phyloP scores from a whole-genome alignment of 2,329 filamentous ascomycete species.

The Cladophialophora immunda region DNA sequence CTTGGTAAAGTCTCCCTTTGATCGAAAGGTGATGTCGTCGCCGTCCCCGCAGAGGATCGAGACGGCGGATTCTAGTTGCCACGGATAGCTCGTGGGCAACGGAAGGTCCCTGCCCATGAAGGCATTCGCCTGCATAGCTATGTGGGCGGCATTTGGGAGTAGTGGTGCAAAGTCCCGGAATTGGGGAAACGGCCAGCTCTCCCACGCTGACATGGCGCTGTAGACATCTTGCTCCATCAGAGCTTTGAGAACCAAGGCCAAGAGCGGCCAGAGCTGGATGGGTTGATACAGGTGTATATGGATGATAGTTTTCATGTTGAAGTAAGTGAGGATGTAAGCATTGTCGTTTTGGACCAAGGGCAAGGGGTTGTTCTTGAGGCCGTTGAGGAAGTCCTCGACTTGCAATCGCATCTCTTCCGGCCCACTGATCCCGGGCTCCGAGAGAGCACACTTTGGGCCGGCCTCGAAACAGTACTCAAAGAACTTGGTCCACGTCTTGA shows the following conservation, averaged over 20 bases:
- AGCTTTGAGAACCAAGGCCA: slow-evolving; percentile 54
- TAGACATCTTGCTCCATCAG: slow-evolving; percentile 45
- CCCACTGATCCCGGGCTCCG: slow-evolving; percentile 27
- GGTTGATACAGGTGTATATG: slow-evolving; percentile 35
- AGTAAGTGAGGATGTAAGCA: slow-evolving; percentile 60
- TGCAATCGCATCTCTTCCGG: slow-evolving; percentile 31
- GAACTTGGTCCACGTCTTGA: slow-evolving; percentile 63
- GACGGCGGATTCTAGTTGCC: slow-evolving; percentile 33
- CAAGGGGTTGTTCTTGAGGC: slow-evolving; percentile 36
- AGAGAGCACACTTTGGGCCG: slow-evolving; percentile 58
- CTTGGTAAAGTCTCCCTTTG: slow-evolving; percentile 34
- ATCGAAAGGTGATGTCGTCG: slow-evolving; percentile 36
- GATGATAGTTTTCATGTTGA: slow-evolving; percentile 56
- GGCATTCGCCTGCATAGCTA: not conserved
- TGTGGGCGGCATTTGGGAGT: slow-evolving; percentile 1
- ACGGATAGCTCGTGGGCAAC: slow-evolving; percentile 30
- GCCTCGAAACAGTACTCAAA: slow-evolving; percentile 63
- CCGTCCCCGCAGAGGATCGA: slow-evolving; percentile 42
- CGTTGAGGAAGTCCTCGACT: slow-evolving; percentile 30
- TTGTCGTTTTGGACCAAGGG: slow-evolving; percentile 47
- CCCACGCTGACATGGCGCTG: not conserved
- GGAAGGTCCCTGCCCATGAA: slow-evolving; percentile 16
- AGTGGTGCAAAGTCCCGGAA: slow-evolving; percentile 19
- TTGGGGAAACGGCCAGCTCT: not conserved
- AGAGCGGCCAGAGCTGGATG: slow-evolving; percentile 38